A percentile compares a stretch with the other conserved stretches of the same genome.
Conservation (phyloP, 2,329 filamentous ascomycete species). For the Plectosphaerella plurivora region DNA sequence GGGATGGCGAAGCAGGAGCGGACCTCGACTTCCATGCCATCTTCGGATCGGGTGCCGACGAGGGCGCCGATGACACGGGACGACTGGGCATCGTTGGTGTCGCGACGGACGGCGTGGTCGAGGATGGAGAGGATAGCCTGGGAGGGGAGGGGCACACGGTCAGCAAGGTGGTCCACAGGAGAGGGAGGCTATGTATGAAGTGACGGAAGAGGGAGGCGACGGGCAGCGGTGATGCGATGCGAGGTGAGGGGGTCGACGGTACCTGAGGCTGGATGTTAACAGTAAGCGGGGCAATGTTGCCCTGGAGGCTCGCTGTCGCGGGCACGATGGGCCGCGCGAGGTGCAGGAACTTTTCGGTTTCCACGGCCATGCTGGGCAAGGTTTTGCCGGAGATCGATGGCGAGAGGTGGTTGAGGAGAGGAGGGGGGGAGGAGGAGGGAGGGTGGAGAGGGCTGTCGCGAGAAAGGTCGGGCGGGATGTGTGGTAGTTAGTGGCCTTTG, state of each 20-base stretch:
- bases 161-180: not conserved
- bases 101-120: constrained; percentile 91
- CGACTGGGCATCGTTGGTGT: constrained; percentile 70
- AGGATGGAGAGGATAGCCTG: constrained; percentile 72
- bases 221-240: not conserved
- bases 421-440: constrained; percentile 11
- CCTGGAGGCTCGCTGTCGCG: constrained; percentile 71
- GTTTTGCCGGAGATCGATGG: constrained; percentile 12
- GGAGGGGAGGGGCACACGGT: not conserved
- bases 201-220: not conserved
- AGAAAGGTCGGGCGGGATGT: constrained; percentile 12
- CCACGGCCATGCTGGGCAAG: constrained; percentile 69
- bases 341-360: constrained; percentile 85
- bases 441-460: constrained; percentile 6
- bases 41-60: constrained; percentile 87
- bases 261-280: constrained; percentile 96
- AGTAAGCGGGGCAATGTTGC: constrained; percentile 84
- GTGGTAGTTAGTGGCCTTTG: constrained; percentile 20
- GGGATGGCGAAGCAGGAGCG: constrained; percentile 96
- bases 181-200: not conserved
- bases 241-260: constrained; percentile 27
- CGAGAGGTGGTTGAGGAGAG: constrained; percentile 4
- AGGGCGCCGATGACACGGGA: constrained; percentile 96
- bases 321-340: constrained; percentile 89
- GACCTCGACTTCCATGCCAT: constrained; percentile 95